Conservation (phyloP, 495 filamentous ascomycete species). For the Aspergillus bridgeri region DNA sequence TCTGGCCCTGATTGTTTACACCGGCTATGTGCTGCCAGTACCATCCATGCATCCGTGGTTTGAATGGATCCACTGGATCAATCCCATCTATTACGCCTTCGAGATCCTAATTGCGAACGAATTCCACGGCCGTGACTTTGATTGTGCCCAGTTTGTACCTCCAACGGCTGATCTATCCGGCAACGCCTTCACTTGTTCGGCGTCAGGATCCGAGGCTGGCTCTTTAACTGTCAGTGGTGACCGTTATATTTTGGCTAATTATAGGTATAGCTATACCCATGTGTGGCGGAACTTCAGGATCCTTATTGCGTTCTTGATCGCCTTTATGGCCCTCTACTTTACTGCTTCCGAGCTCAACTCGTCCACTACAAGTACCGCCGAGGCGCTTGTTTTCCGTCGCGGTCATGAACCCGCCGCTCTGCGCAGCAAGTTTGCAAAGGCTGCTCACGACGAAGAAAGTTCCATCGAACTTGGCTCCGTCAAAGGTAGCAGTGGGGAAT, state of each 20-base stretch:
- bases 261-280: conserved; percentile 50
- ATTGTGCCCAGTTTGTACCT: conserved; percentile 46
- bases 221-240: conserved; percentile 44
- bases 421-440: conserved; percentile 37
- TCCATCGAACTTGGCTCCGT: conserved; percentile 19
- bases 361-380: conserved; percentile 27
- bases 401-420: conserved; percentile 22
- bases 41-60: conserved; percentile 49
- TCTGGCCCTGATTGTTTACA: conserved; percentile 40
- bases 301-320: conserved; percentile 56
- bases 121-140: conserved; percentile 50
- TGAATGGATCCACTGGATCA: conserved; percentile 42
- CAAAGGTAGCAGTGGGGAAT: conserved; percentile 19
- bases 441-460: conserved; percentile 33
- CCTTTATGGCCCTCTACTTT: conserved; percentile 51
- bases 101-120: conserved; percentile 52
- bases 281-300: conserved; percentile 67
- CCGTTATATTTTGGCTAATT: conserved; percentile 48
- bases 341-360: conserved; percentile 37
- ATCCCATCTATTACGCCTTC: conserved; percentile 42
- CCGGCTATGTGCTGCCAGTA: conserved; percentile 42
- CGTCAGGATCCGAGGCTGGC: conserved; percentile 49
- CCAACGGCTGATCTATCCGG: conserved; percentile 39
- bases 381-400: conserved; percentile 35
- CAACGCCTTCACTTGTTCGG: conserved; percentile 39